Percentiles rank a stretch among this genome's conserved stretches.
Evolutionary conservation across 176 grass and related monocot species (phyloP).

Genomic region (Saccharum spontaneum): DNA sequence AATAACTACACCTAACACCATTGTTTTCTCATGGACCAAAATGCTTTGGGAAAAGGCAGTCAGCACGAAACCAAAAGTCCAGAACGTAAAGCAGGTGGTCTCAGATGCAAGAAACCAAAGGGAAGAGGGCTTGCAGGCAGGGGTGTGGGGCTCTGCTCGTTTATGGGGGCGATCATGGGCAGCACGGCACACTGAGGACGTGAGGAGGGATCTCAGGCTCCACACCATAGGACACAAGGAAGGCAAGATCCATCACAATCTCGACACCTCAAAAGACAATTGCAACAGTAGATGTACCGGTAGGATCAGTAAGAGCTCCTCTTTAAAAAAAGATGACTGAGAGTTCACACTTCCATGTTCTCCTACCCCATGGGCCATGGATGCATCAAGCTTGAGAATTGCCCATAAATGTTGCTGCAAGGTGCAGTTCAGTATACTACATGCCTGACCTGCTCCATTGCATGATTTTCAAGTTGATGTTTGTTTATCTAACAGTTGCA

Average conservation of each 20-base stretch:
- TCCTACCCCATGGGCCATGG: not conserved
- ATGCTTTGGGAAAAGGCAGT: constrained; percentile 34
- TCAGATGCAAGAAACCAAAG: constrained; percentile 45
- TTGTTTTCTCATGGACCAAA: constrained; percentile 38
- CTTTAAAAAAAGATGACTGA: not conserved
- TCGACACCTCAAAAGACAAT: not conserved
- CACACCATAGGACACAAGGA: constrained; percentile 34
- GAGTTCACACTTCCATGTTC: constrained; percentile 16
- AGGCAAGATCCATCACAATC: constrained; percentile 23
- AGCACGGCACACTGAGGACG: constrained; percentile 32
- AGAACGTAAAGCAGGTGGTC: constrained; percentile 52
- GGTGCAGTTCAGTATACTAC: not conserved
- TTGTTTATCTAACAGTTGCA: not conserved
- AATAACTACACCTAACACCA: constrained; percentile 24
- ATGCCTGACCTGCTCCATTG: not conserved
- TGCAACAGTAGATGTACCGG: constrained; percentile 14
- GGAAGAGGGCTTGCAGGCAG: constrained; percentile 15
- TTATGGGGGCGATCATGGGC: constrained; percentile 38
- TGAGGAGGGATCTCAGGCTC: constrained; percentile 30
- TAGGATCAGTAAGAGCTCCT: not conserved
- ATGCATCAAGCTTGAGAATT: constrained; percentile 12
- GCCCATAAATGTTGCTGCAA: not conserved
- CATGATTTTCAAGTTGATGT: not conserved
- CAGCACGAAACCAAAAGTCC: constrained; percentile 38
- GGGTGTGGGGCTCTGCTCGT: constrained; percentile 26